phyloP scores from a whole-genome alignment of 495 filamentous ascomycete species.

The Tetracladium marchalianum region DNA sequence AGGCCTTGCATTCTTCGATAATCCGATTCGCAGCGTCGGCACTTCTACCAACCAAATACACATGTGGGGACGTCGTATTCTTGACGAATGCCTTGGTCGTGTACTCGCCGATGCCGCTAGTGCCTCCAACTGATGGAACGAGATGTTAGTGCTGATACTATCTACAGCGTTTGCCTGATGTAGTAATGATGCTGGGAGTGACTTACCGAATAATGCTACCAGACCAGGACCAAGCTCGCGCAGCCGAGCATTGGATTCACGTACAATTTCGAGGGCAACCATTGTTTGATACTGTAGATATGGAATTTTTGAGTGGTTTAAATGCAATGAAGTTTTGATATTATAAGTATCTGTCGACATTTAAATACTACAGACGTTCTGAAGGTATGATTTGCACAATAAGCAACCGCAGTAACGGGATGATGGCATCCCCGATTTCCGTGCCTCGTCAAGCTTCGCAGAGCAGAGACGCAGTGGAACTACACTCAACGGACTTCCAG shows the following conservation, averaged over 20 bases:
- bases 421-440: too few relatives aligned
- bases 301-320: too few relatives aligned
- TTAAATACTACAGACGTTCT: too few relatives aligned
- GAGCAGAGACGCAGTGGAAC: too few relatives aligned
- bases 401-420: too few relatives aligned
- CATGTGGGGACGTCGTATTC: slow-evolving; percentile 22
- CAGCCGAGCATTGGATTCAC: slow-evolving; percentile 31
- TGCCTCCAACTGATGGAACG: slow-evolving; percentile 27
- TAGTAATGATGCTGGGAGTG: neutral
- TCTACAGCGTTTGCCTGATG: too few relatives aligned
- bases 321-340: too few relatives aligned
- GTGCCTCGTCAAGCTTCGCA: too few relatives aligned
- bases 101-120: slow-evolving; percentile 31
- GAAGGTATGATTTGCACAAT: too few relatives aligned
- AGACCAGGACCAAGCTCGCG: slow-evolving; percentile 33
- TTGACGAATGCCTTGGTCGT: slow-evolving; percentile 31
- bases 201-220: slow-evolving; percentile 42
- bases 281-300: slow-evolving; percentile 25
- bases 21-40: slow-evolving; percentile 25
- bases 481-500: too few relatives aligned
- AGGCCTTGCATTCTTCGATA: slow-evolving; percentile 23
- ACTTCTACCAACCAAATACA: slow-evolving; percentile 35
- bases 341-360: too few relatives aligned
- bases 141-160: neutral
- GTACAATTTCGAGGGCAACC: slow-evolving; percentile 31